A percentile compares a stretch with the other conserved stretches of the same genome.
Evolutionary conservation across 768 basidiomycete species (phyloP).

Genomic region (Naganishia antarctica): DNA sequence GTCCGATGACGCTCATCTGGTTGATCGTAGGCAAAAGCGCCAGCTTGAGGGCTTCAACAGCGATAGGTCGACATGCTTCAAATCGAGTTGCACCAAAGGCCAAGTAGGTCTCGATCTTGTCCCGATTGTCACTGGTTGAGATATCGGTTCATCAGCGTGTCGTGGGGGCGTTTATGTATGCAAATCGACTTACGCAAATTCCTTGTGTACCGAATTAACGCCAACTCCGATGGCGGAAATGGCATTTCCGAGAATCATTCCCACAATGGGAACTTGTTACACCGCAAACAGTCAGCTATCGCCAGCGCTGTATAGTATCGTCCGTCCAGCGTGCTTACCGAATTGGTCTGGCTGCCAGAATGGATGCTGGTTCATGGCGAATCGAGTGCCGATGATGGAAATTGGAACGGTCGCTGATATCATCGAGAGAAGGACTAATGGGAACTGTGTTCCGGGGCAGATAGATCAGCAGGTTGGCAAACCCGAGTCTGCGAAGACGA

Average conservation of each 20-base stretch:
- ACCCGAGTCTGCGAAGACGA: conserved; percentile 37
- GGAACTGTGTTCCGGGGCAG: conserved; percentile 54
- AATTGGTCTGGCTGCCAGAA: conserved; percentile 83
- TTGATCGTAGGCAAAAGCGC: conserved; percentile 77
- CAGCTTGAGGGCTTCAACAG: conserved; percentile 69
- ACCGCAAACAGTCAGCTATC: not conserved
- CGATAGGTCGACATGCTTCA: conserved; percentile 77
- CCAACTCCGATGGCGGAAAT: conserved; percentile 71
- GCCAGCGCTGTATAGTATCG: not conserved
- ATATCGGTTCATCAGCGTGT: not conserved
- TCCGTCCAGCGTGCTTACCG: conserved; percentile 46
- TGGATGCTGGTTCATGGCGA: conserved; percentile 68
- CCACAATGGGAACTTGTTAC: conserved; percentile 66
- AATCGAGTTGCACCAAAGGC: conserved; percentile 78
- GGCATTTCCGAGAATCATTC: conserved; percentile 74
- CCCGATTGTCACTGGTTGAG: conserved; percentile 63
- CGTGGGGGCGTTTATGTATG: not conserved
- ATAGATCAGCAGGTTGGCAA: not conserved
- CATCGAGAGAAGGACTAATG: conserved; percentile 64
- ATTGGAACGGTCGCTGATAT: conserved; percentile 72
- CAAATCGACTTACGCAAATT: conserved; percentile 61
- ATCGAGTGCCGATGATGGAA: conserved; percentile 68
- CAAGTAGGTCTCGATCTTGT: conserved; percentile 79
- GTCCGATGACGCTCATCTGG: conserved; percentile 61
- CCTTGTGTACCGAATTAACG: conserved; percentile 66